A percentile compares a stretch with the other conserved stretches of the same genome.
Conservation (phyloP, 2,329 filamentous ascomycete species). For the Penicillium griseofulvum region DNA sequence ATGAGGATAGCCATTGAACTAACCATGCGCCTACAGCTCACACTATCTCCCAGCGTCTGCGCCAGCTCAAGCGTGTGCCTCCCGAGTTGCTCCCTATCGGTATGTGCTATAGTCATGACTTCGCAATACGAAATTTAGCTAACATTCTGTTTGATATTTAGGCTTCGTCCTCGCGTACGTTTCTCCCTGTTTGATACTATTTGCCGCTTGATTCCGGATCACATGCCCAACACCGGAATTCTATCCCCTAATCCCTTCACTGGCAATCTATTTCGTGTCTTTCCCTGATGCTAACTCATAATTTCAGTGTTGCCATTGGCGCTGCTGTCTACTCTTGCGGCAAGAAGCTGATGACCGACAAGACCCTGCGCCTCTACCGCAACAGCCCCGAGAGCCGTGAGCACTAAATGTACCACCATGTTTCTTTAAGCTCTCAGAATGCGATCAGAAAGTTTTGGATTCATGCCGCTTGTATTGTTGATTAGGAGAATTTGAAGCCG, state of each 20-base stretch:
- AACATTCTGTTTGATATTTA: constrained; percentile 41
- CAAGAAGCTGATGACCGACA: constrained; percentile 83
- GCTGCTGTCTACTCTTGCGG: constrained; percentile 78
- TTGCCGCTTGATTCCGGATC: constrained; percentile 10
- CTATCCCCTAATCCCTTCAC: constrained; percentile 19
- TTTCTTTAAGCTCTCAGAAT: constrained; percentile 32
- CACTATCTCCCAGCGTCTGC: constrained; percentile 92
- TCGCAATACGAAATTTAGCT: constrained; percentile 6
- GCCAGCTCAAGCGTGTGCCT: constrained; percentile 84
- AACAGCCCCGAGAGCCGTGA: constrained; percentile 53
- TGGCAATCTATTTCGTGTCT: constrained; percentile 3
- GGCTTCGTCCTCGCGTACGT: constrained; percentile 83
- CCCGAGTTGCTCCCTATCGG: constrained; percentile 92
- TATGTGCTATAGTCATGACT: constrained; percentile 50
- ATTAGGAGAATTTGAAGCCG: constrained; percentile 28
- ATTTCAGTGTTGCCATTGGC: constrained; percentile 61
- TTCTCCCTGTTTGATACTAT: constrained; percentile 12
- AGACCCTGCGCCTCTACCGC: constrained; percentile 83
- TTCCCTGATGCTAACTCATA: constrained; percentile 19
- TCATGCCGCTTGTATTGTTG: constrained; percentile 30
- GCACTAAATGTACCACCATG: constrained; percentile 39
- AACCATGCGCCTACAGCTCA: constrained; percentile 63
- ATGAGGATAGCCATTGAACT: constrained; percentile 16
- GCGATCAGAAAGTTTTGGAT: constrained; percentile 24
- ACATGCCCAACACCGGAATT: constrained; percentile 11